These are phyloP conservation scores for Botrytis aclada DNA, from an alignment of 2,329 filamentous ascomycete genomes.

Conservation along the genomic window DNA sequence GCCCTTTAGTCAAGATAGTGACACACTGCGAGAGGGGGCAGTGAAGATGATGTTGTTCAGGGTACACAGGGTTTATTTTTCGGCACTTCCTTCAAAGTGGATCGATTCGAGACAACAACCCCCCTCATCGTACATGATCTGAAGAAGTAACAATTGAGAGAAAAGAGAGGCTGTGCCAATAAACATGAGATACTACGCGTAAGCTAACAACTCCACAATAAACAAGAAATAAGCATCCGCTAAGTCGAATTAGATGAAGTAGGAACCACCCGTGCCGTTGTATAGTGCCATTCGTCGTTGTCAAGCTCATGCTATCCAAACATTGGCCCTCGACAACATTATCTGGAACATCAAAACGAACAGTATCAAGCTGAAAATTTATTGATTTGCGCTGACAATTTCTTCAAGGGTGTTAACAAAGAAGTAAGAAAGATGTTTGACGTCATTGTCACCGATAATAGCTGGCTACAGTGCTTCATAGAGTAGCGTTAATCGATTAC, in stretches of 20 bases:
- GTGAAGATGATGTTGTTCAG: constrained; percentile 9
- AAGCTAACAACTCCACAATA: constrained; percentile 1
- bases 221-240: neutral
- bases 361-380: neutral
- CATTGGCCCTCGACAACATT: neutral
- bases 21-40: neutral
- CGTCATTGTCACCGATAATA: constrained; percentile 11
- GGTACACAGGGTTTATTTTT: neutral
- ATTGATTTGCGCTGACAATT: neutral
- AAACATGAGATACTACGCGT: constrained; percentile 3
- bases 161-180: constrained; percentile 8
- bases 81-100: constrained; percentile 7
- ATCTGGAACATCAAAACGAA: constrained; percentile 8
- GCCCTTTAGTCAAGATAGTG: neutral
- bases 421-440: neutral
- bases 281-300: neutral
- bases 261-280: constrained; percentile 12
- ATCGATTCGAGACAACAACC: neutral
- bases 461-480: neutral
- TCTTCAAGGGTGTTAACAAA: neutral
- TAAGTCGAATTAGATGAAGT: neutral
- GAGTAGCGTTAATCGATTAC: neutral
- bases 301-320: constrained; percentile 8
- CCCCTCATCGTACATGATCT: neutral
- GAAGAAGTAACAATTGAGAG: neutral